Conservation (phyloP, 371 early-diverging fungal species). For the Mucor racemosus region DNA sequence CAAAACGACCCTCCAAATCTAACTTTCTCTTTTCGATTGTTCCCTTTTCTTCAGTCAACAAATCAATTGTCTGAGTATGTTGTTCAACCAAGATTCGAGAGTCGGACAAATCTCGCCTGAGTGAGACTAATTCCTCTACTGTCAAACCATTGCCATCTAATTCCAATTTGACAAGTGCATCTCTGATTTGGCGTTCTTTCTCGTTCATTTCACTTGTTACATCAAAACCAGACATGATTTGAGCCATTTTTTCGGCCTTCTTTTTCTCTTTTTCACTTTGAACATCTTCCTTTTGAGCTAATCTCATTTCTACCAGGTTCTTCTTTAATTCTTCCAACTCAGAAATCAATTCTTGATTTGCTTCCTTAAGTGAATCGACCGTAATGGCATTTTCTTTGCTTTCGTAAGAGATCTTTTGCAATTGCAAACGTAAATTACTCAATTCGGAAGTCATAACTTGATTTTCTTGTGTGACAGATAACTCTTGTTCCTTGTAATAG, state of each 20-base stretch:
- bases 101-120: slow-evolving; percentile 82
- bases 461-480: slow-evolving; percentile 63
- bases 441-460: slow-evolving; percentile 70
- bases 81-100: slow-evolving; percentile 70
- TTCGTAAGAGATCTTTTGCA: slow-evolving; percentile 88
- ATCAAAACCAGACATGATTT: slow-evolving; percentile 87
- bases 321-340: slow-evolving; percentile 80
- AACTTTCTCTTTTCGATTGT: slow-evolving; percentile 63
- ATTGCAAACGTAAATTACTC: slow-evolving; percentile 75
- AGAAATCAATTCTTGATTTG: slow-evolving; percentile 71
- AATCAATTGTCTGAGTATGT: slow-evolving; percentile 69
- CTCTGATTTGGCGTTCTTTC: slow-evolving; percentile 81
- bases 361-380: slow-evolving; percentile 85
- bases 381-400: slow-evolving; percentile 85
- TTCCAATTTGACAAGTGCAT: slow-evolving; percentile 71
- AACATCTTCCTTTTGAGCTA: slow-evolving; percentile 53
- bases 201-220: slow-evolving; percentile 76
- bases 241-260: slow-evolving; percentile 83
- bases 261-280: slow-evolving; percentile 79
- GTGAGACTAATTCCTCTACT: slow-evolving; percentile 72
- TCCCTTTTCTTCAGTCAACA: slow-evolving; percentile 69
- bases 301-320: slow-evolving; percentile 48
- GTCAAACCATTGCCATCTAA: slow-evolving; percentile 44
- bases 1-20: slow-evolving; percentile 76
- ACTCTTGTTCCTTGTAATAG: slow-evolving; percentile 64